Evolutionary conservation across 495 filamentous ascomycete species (phyloP).

Genomic region (Lasiosphaeria miniovina): DNA sequence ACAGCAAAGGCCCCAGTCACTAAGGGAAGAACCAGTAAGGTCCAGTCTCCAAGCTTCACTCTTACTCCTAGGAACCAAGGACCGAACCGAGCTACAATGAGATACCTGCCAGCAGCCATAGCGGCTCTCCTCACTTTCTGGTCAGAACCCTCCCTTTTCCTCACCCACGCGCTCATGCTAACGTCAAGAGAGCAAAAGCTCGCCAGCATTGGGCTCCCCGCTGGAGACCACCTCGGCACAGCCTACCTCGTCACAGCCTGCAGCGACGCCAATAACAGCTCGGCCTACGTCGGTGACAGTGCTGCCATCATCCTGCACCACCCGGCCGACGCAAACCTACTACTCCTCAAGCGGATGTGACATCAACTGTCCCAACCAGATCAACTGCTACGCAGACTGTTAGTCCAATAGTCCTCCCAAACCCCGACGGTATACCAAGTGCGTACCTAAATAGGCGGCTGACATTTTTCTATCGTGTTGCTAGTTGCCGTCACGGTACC

Average conservation of each 20-base stretch:
- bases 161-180: too few species aligned
- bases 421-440: not conserved
- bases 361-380: constrained; percentile 2
- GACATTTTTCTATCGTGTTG: too few species aligned
- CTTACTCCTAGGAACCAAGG: too few species aligned
- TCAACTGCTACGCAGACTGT: constrained; percentile 14
- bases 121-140: too few species aligned
- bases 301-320: constrained; percentile 14
- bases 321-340: constrained; percentile 10
- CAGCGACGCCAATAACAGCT: not conserved
- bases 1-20: too few species aligned
- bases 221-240: not conserved
- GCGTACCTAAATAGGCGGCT: too few species aligned
- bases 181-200: not conserved
- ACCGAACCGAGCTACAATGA: too few species aligned
- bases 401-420: not conserved
- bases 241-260: not conserved
- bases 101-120: too few species aligned
- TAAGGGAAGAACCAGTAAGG: too few species aligned
- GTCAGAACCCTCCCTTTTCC: too few species aligned
- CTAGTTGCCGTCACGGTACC: constrained; percentile 11
- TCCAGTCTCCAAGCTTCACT: too few species aligned
- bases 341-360: constrained; percentile 13
- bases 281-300: not conserved
- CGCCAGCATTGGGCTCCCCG: too few species aligned